phyloP scores from a whole-genome alignment of 2,329 filamentous ascomycete genomes.

The Aspergillus texensis region DNA sequence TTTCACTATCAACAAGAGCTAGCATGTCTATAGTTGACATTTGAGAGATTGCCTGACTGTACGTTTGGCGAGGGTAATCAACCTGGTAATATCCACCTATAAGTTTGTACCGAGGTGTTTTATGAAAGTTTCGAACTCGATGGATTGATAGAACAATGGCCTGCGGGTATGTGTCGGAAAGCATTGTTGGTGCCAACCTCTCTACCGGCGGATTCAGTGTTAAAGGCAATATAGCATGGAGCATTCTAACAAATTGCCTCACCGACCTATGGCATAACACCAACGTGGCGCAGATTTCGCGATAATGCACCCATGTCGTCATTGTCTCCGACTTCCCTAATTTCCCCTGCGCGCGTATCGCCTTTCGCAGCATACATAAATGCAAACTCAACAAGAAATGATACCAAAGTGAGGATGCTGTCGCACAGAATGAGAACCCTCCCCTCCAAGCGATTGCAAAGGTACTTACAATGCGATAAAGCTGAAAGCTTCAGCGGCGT shows the following conservation, averaged over 20 bases:
- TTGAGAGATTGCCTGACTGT: too few species aligned
- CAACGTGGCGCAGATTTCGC: neutral
- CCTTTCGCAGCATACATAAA: neutral
- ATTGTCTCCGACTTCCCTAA: neutral
- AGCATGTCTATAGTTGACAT: too few species aligned
- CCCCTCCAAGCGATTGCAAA: neutral
- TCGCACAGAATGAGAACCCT: neutral
- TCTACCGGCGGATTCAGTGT: too few species aligned
- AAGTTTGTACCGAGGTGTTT: too few species aligned
- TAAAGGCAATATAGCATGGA: too few species aligned
- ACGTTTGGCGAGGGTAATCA: too few species aligned
- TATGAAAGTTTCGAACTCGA: too few species aligned
- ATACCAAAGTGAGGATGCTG: neutral
- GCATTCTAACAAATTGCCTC: neutral
- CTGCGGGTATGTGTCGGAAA: too few species aligned
- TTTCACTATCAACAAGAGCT: too few species aligned
- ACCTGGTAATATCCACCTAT: too few species aligned
- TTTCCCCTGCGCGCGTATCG: neutral
- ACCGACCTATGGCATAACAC: neutral
- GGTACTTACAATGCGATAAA: conserved; percentile 19
- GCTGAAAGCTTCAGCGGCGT: conserved; percentile 22
- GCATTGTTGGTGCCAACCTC: too few species aligned
- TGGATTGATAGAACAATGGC: too few species aligned
- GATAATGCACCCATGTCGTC: neutral
- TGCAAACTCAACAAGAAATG: neutral